Base-by-base conservation (phyloP, 1,284 basidiomycete species). In the Melampsora americana region DNA sequence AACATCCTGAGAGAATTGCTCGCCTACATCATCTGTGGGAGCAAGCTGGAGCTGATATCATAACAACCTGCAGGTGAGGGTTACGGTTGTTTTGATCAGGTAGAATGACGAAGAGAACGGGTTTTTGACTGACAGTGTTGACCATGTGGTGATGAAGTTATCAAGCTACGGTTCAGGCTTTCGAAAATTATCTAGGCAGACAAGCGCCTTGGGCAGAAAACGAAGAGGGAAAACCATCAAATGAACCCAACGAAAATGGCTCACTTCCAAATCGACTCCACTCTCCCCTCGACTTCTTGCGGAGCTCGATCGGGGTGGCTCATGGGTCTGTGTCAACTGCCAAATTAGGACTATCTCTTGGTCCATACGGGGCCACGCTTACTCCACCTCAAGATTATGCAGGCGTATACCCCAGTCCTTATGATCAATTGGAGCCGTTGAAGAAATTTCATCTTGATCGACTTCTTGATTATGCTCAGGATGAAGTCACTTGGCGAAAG, bases 321-420 rank as follows among this genome's bases (percentile, higher is more conserved):
- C 71, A 48, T 12, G n/a, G 20, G 6, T 48, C 60, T 46, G n/a
- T 71, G 59, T 18, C 23, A 28, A 76, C 68, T 65, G 42, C 11
- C 71, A 83, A 61, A 86, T 92, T 62, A 28, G 89, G 87, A 0
- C 85, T 93, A 2, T 90, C 90, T 4, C 83, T 92, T 23, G 91
- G 91, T 9, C 88, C 90, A 0, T 92, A 87, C 79, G 91, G 91
- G 48, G 88, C 90, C 1, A 88, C 87, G 1, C 84, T 91, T 18
- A 81, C 83, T 6, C 88, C 89, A 0, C 86, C 89, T 35, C 89
- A 91, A 79, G 91, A 92, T 77, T 80, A 76, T 77, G 79, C 62
- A 14, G 72, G 70, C 69, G 60, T 69, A n/a, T 80, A 80, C 78
- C 69, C 69, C 6, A 30, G 73, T 0, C 79, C 80, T 0, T 80